These are phyloP conservation scores for Mallotus japonicus DNA, from an alignment of 441 rosid species.

Conservation along the genomic window DNA sequence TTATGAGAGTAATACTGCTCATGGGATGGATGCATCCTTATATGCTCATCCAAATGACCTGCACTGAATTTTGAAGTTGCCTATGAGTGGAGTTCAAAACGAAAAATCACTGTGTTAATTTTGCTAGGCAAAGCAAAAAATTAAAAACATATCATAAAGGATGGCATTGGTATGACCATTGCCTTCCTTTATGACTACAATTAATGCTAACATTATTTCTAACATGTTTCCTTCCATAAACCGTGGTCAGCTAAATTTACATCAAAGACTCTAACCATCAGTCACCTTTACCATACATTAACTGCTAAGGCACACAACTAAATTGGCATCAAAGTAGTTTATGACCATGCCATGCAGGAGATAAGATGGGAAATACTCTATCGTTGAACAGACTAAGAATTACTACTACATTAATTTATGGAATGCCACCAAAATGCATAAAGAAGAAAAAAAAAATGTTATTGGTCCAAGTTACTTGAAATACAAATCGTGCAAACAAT, in stretches of 20 bases:
- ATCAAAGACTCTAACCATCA: no score
- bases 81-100: constrained; percentile 19
- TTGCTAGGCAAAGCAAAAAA: not conserved
- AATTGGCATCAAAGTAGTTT: not conserved
- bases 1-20: constrained; percentile 64
- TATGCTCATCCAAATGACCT: constrained; percentile 73
- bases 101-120: constrained; percentile 1
- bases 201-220: not conserved
- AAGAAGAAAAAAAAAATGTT: not conserved
- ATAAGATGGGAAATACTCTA: not conserved
- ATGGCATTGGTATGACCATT: not conserved
- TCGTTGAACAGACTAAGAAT: not conserved
- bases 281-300: no score
- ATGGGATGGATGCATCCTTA: constrained; percentile 43
- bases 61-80: constrained; percentile 39
- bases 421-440: not conserved
- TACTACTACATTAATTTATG: not conserved
- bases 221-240: not conserved
- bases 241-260: not conserved
- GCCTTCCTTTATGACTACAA: not conserved
- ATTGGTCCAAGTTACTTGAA: not conserved
- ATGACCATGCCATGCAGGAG: not conserved
- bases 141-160: not conserved
- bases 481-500: not conserved
- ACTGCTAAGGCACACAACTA: not conserved